Base-by-base conservation (phyloP, 2,329 filamentous ascomycete species). In the Akanthomyces uredinophilus region DNA sequence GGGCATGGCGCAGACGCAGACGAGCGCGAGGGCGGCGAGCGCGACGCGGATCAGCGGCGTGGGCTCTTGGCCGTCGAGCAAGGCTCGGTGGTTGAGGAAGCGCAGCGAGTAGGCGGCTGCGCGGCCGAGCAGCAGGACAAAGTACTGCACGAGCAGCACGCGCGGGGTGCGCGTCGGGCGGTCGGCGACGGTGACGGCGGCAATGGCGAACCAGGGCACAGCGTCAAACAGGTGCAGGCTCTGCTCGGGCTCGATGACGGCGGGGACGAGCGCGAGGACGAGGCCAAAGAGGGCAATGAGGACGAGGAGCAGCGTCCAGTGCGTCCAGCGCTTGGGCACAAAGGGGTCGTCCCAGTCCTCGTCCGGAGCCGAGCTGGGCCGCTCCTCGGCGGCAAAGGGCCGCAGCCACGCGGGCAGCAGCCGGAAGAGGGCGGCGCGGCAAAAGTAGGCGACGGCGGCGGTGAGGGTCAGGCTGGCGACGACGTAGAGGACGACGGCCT, bases 341-440 rank as follows among this genome's bases (percentile, higher is more conserved):
- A 65, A 44, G 0, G 60, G 39, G 20, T 47, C 43, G 41, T 47
- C 27, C 32, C 13, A 10, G 29, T 35, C 39, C 5, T 24, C 54
- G 41, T 47, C 20, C n/a, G n/a, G n/a, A n/a, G n/a, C n/a, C n/a
- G n/a, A 13, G 41, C 27, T 64, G 1, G 68, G 66, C 0, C 52
- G 66, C 22, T 74, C 64, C 65, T 82, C 79, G 10, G 71, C 68
- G 3, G 79, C 79, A 63, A 82, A 82, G 1, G 75, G 74, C 11
- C 70, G 72, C 16, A 74, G 68, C 77, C 78, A 81, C 49, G 68
- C 70, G 0, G 79, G 78, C 1, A 75, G 68, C 3, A 65, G 64
- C 4, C 70, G 69, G 2, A 68, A 64, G 6, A 76, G 61, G 3
- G 65, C 68, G 4, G 65, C 59, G 8, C 65, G 69, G 62, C 55